Conservation (phyloP, 495 filamentous ascomycete species). For the Podospora pseudocomata region DNA sequence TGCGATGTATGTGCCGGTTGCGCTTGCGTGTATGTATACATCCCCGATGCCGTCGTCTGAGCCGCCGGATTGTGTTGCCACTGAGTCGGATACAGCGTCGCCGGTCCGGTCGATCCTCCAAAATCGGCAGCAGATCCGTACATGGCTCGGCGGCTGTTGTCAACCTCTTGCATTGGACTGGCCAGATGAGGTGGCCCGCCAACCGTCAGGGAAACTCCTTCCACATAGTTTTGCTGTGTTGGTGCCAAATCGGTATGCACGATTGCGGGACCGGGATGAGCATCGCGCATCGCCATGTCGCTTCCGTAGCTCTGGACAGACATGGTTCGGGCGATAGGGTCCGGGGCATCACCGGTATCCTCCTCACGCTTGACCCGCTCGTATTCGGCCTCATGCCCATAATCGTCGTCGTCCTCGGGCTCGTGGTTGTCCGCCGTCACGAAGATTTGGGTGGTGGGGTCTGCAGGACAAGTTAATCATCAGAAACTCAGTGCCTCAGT, state of each 20-base stretch:
- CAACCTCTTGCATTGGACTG: neutral
- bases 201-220: neutral
- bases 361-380: conserved; percentile 13
- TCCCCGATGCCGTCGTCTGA: neutral
- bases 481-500: neutral
- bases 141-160: conserved; percentile 1
- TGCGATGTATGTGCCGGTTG: neutral
- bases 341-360: neutral
- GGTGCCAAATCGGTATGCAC: conserved; percentile 28
- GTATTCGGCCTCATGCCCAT: conserved; percentile 35
- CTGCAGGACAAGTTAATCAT: conserved; percentile 25
- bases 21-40: neutral
- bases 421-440: conserved; percentile 37
- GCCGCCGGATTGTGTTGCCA: neutral
- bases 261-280: conserved; percentile 26
- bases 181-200: neutral
- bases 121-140: conserved; percentile 3
- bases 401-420: conserved; percentile 31
- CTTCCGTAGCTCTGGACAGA: conserved; percentile 16
- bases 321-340: neutral
- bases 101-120: conserved; percentile 2
- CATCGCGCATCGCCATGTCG: conserved; percentile 30
- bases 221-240: conserved; percentile 19
- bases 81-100: neutral
- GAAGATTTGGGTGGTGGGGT: conserved; percentile 38